Evolutionary conservation across 345 rosid genomes (phyloP), one percentile per base, ranked within the genome.

Genomic region (Crucihimalaya himalaica): DNA sequence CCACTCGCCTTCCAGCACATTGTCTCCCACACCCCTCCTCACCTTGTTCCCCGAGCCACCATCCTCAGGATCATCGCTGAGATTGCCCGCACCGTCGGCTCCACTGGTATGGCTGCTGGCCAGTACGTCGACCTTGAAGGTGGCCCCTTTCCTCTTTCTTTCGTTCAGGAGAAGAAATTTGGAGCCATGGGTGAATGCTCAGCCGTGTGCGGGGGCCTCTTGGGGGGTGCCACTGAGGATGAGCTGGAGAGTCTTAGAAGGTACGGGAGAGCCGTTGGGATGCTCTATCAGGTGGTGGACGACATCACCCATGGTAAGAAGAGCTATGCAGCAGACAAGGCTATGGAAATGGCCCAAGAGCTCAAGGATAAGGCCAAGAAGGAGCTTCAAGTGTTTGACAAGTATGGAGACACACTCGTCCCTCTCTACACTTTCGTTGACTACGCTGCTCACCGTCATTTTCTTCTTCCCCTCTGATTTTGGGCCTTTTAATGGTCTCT

Each of bases 81-180:
- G 86, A 94, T 94, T 4, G 97, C 98, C 34, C 95, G 92, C 70
- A 76, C 92, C 8, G 97, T 94, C 35, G 98, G 98, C 1, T 94
- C 97, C 27, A 83, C 89, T 3, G 98, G 97, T 66, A 94, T 94
- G 97, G 96, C 97, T 60, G 97, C 99, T 0, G 97, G 99, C 12
- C 97, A 95, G 86, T 95, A 85, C 78, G 84, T 88, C 23, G 97
- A 95, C 78, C 92, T 92, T 11, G 89, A 92, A 71, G 97, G 97
- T 14, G 86, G 83, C 8, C 85, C 89, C 9, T 83, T 84, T 23
- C 81, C 84, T 0, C 61, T 83, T 52, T 88, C 85, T 31, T 90
- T 86, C 29, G 86, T 80, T 51, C 96, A 87, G 48, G 96, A 95
- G 84, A 95, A 95, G 83, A 95, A 92, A 61, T 92, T 79, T 31